Conservation (phyloP, 306 rosid genomes). For the Ziziphus jujuba region DNA sequence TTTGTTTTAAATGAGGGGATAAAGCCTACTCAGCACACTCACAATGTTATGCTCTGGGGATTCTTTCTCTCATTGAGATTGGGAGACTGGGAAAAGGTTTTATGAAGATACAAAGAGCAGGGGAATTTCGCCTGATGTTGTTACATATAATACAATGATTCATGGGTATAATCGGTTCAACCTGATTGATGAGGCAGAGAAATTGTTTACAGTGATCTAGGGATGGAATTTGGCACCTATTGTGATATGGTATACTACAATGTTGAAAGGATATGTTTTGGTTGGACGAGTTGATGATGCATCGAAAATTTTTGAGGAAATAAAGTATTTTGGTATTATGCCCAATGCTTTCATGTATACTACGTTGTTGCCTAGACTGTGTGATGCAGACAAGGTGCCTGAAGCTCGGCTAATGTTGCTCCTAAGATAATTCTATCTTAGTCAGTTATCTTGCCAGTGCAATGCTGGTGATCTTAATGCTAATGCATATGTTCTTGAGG, state of each 20-base stretch:
- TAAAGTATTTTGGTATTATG: constrained; percentile 67
- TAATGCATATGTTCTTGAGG: constrained; percentile 67
- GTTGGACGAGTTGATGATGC: constrained; percentile 63
- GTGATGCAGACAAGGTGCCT: constrained; percentile 56
- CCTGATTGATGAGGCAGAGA: constrained; percentile 76
- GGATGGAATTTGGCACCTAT: constrained; percentile 60
- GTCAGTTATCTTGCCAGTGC: constrained; percentile 57
- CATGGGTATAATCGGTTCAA: constrained; percentile 76
- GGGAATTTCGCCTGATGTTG: constrained; percentile 61
- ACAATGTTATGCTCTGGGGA: constrained; percentile 80
- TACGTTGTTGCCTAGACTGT: constrained; percentile 74
- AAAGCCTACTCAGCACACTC: constrained; percentile 73
- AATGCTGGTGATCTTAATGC: constrained; percentile 76
- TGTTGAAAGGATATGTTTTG: constrained; percentile 74
- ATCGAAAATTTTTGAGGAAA: constrained; percentile 53
- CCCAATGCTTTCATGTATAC: constrained; percentile 75
- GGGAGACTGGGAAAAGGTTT: constrained; percentile 76
- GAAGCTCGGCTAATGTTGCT: constrained; percentile 55
- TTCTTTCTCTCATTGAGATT: constrained; percentile 72
- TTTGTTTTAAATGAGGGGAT: constrained; percentile 78
- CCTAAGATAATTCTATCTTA: constrained; percentile 78
- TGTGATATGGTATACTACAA: constrained; percentile 79
- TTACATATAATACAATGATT: constrained; percentile 79
- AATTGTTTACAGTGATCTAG: constrained; percentile 75
- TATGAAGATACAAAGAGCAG: constrained; percentile 70